phyloP scores from a whole-genome alignment of 2,329 filamentous ascomycete genomes.

The Aspergillus versicolor region DNA sequence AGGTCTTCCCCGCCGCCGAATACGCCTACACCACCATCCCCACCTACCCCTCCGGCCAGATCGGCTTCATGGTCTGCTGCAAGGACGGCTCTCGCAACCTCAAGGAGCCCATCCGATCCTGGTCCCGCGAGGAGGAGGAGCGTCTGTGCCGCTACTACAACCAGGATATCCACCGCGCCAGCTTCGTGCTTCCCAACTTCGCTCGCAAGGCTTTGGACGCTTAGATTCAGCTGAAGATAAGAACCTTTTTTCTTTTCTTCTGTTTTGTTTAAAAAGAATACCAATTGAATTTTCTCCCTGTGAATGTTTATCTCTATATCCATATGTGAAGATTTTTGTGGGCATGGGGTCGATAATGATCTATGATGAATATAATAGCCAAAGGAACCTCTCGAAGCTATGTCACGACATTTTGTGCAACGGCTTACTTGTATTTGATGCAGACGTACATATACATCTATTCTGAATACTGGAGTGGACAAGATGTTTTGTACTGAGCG shows the following conservation, averaged over 20 bases:
- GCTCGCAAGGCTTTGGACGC: slow-evolving; percentile 68
- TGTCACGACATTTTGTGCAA: neutral
- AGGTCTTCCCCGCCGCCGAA: slow-evolving; percentile 96
- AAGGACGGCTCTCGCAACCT: slow-evolving; percentile 86
- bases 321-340: slow-evolving; percentile 1
- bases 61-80: slow-evolving; percentile 99
- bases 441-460: neutral
- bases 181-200: slow-evolving; percentile 91
- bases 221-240: slow-evolving; percentile 16
- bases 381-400: neutral
- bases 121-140: slow-evolving; percentile 84
- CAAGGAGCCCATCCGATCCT: slow-evolving; percentile 77
- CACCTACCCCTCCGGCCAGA: slow-evolving; percentile 97
- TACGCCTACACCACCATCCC: slow-evolving; percentile 99
- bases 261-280: slow-evolving; percentile 21
- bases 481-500: too few species aligned
- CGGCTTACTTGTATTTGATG: neutral
- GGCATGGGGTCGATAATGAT: slow-evolving; percentile 16
- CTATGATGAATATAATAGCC: slow-evolving; percentile 18
- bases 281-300: slow-evolving; percentile 11
- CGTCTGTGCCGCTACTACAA: slow-evolving; percentile 97
- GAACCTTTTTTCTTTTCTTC: slow-evolving; percentile 9
- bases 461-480: neutral
- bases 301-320: neutral
- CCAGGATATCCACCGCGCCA: slow-evolving; percentile 90